These are phyloP conservation scores for Amanita rimosa DNA, from an alignment of 768 basidiomycete genomes.

Conservation along the genomic window DNA sequence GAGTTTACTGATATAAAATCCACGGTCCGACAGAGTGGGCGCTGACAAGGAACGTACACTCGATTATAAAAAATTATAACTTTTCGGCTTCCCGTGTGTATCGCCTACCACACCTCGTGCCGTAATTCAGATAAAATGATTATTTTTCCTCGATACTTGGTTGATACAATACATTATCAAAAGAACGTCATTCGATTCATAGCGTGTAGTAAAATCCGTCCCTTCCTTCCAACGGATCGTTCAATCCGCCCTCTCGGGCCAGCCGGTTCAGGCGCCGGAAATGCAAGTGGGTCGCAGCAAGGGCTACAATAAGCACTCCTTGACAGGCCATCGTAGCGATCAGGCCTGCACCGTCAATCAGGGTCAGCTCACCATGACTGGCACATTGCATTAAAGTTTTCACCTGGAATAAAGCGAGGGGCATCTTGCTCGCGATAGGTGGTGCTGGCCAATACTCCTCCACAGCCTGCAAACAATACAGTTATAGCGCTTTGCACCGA, in stretches of 20 bases:
- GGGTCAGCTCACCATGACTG: neutral
- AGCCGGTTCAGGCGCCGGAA: slow-evolving; percentile 26
- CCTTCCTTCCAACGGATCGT: slow-evolving; percentile 22
- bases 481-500: slow-evolving; percentile 28
- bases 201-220: slow-evolving; percentile 28
- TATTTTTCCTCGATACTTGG: too few species aligned
- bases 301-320: slow-evolving; percentile 21
- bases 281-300: slow-evolving; percentile 22
- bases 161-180: too few species aligned
- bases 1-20: too few species aligned
- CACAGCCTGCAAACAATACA: slow-evolving; percentile 28
- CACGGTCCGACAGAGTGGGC: too few species aligned
- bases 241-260: slow-evolving; percentile 20
- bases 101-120: neutral
- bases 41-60: neutral
- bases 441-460: slow-evolving; percentile 32
- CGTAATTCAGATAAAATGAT: neutral
- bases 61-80: neutral
- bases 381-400: slow-evolving; percentile 1
- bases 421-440: slow-evolving; percentile 29
- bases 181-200: slow-evolving; percentile 8
- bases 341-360: slow-evolving; percentile 17
- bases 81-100: neutral
- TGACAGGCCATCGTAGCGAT: slow-evolving; percentile 30
- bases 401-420: slow-evolving; percentile 34